Evolutionary conservation across 2,329 filamentous ascomycete genomes (phyloP), one percentile per base, ranked within the genome.

Genomic region (Fusarium buxicola): DNA sequence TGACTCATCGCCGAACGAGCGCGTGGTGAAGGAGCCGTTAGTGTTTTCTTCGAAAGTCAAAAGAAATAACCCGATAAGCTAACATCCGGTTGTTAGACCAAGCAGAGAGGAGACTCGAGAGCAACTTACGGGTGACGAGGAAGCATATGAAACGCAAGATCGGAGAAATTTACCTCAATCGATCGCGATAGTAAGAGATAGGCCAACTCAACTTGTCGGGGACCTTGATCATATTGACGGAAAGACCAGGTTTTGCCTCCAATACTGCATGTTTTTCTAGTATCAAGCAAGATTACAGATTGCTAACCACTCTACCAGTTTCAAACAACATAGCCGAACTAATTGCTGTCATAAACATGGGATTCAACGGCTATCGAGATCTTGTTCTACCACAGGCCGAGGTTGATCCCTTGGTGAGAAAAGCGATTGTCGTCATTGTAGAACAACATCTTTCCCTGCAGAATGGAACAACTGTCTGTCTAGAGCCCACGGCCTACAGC

Each of bases 311-410:
- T 0, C 0, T 2, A 3, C 11, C 5, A 69, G 66, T 69, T 16
- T 69, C 66, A 3, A 66, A 65, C 2, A 53, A 69, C 8, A 69
- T 69, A 9, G 66, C 66, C 8, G 54, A 69, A 5, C 55, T 69
- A 4, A 69, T 69, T 4, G 60, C 66, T 0, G 66, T 69, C 8
- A 69, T 69, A 8, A 69, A 69, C n/a, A 39, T 69, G 35, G 66
- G 66, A 7, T 69, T 68, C 47, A 69, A 69, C 18, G 66, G 66
- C 0, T 69, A 69, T 8, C 55, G 66, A 3, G 66, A 69, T 15
- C 43, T 69, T 2, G 53, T 69, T 0, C 7, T 69, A 1, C 66
- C 66, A 13, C 63, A 36, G 39, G 66, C 66, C 5, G 66, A 69
- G 9, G 63, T 58, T 2, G 66, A 69, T 0, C 60, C 66, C 2